Conservation (phyloP, 2,329 filamentous ascomycete species). For the Chaetomium sp. region DNA sequence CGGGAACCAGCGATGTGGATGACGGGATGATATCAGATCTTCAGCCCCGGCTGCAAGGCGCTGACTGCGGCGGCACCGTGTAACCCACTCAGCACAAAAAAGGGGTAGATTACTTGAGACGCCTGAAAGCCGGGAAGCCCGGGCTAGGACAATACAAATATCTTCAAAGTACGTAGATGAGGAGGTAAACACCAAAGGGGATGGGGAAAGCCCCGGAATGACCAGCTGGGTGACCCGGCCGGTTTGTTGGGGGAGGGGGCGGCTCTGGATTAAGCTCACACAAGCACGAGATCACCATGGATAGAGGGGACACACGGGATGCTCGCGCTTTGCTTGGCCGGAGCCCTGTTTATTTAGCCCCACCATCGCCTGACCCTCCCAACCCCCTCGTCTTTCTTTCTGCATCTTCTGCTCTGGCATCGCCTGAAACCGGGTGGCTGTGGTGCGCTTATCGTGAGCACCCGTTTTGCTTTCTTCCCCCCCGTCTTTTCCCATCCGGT, state of each 20-base stretch:
- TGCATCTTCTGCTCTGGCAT: neutral
- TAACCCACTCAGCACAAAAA: conserved; percentile 9
- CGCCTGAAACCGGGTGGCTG: too few relatives aligned
- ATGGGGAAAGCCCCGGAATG: neutral
- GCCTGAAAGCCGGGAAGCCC: conserved; percentile 1
- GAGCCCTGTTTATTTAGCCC: conserved; percentile 7
- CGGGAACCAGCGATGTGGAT: conserved; percentile 14
- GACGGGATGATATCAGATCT: conserved; percentile 13
- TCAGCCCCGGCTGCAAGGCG: conserved; percentile 17
- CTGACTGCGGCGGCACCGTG: conserved; percentile 19
- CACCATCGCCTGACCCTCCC: conserved; percentile 12
- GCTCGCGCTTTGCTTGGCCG: conserved; percentile 9
- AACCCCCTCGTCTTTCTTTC: conserved; percentile 1
- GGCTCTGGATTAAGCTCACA: conserved; percentile 14
- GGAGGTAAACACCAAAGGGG: neutral
- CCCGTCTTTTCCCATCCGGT: too few relatives aligned
- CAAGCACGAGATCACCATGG: conserved; percentile 16
- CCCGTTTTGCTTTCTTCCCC: too few relatives aligned
- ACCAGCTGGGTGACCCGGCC: neutral
- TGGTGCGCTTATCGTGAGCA: too few relatives aligned
- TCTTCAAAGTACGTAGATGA: conserved; percentile 1
- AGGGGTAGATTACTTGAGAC: neutral
- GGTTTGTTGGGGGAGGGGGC: conserved; percentile 12
- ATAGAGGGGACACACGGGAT: conserved; percentile 21
- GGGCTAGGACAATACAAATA: conserved; percentile 14